Percentiles rank a stretch among this genome's conserved stretches.
These are phyloP conservation scores for Vaccinium myrtillus DNA, from an alignment of 148 eudicot genomes.

Conservation along the genomic window DNA sequence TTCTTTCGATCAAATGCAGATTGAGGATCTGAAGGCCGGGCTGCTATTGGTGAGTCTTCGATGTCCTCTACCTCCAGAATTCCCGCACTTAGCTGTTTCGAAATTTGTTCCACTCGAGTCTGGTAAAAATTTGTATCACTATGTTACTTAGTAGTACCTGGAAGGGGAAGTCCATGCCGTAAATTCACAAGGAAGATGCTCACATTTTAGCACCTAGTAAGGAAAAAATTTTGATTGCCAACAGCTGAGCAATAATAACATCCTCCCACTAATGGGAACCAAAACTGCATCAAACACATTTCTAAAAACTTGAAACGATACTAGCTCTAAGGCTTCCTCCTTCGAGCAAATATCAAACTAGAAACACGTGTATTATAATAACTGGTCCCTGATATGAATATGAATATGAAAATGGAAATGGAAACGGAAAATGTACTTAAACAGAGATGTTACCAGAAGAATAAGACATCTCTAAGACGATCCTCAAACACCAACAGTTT, in stretches of 20 bases:
- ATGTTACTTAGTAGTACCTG: constrained; percentile 64
- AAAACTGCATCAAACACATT: constrained; percentile 30
- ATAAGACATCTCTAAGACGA: neutral
- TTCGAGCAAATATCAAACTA: neutral
- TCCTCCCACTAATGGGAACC: constrained; percentile 25
- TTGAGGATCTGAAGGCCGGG: constrained; percentile 32
- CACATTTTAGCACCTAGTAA: constrained; percentile 40
- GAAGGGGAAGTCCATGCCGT: constrained; percentile 56
- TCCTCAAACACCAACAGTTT: neutral
- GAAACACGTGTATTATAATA: neutral
- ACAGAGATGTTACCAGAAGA: neutral
- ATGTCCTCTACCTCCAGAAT: constrained; percentile 34
- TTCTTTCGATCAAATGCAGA: constrained; percentile 31
- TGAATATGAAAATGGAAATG: neutral
- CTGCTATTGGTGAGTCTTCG: constrained; percentile 31
- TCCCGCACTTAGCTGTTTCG: constrained; percentile 57
- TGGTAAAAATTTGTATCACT: constrained; percentile 77
- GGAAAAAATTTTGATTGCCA: constrained; percentile 20
- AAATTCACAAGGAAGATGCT: constrained; percentile 49
- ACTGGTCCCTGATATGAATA: neutral
- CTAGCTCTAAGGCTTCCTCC: neutral
- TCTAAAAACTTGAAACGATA: constrained; percentile 2
- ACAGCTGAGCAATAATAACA: constrained; percentile 11
- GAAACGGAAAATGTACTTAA: neutral
- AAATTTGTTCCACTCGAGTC: constrained; percentile 89